phyloP scores from a whole-genome alignment of 1,139 yeast species.

The Magnusiomyces suaveolens region DNA sequence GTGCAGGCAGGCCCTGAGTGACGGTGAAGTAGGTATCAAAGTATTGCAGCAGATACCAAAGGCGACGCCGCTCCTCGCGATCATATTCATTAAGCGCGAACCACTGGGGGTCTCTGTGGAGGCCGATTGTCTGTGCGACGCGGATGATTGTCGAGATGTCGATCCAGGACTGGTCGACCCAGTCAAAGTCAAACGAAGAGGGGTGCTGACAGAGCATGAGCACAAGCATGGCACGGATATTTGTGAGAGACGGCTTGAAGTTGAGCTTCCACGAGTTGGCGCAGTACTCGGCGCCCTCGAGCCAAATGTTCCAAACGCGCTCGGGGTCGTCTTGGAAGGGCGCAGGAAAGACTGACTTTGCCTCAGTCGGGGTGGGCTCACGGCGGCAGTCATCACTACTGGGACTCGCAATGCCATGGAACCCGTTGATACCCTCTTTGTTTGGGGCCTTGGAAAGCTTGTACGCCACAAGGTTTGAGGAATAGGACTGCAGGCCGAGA shows the following conservation, averaged over 20 bases:
- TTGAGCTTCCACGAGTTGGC: constrained; percentile 26
- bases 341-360: constrained; percentile 10
- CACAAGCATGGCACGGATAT: constrained; percentile 27
- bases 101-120: constrained; percentile 32
- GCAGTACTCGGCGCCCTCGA: constrained; percentile 27
- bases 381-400: too few species aligned
- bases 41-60: constrained; percentile 26
- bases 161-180: constrained; percentile 26
- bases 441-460: not conserved
- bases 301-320: constrained; percentile 26
- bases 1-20: constrained; percentile 29
- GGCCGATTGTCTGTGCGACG: constrained; percentile 29
- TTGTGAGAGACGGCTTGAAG: constrained; percentile 27
- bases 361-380: not conserved
- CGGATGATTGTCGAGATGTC: constrained; percentile 26
- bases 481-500: constrained; percentile 25
- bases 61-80: constrained; percentile 27
- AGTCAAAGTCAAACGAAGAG: constrained; percentile 18
- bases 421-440: too few species aligned
- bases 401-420: too few species aligned
- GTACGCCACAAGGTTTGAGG: constrained; percentile 14
- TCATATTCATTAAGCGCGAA: constrained; percentile 28
- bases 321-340: constrained; percentile 17
- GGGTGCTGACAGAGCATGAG: constrained; percentile 27
- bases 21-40: constrained; percentile 26